Conservation (phyloP, 306 rosid species). For the Cucumis cinereus region DNA sequence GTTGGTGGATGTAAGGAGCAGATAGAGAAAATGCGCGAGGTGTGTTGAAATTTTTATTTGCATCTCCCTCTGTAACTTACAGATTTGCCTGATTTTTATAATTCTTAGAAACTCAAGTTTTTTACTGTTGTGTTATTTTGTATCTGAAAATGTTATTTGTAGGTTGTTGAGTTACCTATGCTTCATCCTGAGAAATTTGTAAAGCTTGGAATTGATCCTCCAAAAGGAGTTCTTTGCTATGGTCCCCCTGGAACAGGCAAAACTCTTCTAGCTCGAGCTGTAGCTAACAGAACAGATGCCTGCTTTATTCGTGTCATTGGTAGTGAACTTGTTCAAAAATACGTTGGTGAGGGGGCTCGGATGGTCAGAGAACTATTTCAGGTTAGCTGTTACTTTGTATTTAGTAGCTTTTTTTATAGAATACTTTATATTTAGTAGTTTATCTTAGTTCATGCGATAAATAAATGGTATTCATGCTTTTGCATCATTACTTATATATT, state of each 20-base stretch:
- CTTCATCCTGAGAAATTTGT: constrained; percentile 98
- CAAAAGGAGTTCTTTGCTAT: constrained; percentile 97
- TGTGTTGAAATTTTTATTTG: constrained; percentile 11
- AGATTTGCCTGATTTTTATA: background rate
- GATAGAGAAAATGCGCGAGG: constrained; percentile 96
- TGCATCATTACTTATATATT: constrained; percentile 6
- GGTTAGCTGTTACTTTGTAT: constrained; percentile 23
- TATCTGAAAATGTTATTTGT: constrained; percentile 4
- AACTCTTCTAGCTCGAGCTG: constrained; percentile 98
- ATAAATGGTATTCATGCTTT: background rate
- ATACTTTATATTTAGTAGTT: background rate
- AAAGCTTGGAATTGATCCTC: constrained; percentile 99
- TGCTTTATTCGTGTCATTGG: constrained; percentile 98
- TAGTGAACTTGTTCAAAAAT: constrained; percentile 96
- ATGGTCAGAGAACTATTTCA: constrained; percentile 97
- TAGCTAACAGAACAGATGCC: constrained; percentile 97
- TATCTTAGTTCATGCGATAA: background rate
- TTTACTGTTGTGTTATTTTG: constrained; percentile 9
- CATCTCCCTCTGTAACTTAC: background rate
- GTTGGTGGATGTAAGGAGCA: constrained; percentile 99
- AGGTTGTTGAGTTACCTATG: constrained; percentile 99
- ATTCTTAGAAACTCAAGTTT: background rate
- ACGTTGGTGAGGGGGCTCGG: constrained; percentile 97
- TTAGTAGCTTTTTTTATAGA: background rate
- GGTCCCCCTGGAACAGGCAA: constrained; percentile 99